phyloP scores from a whole-genome alignment of 768 basidiomycete species.

The Tephrocybe sp. region DNA sequence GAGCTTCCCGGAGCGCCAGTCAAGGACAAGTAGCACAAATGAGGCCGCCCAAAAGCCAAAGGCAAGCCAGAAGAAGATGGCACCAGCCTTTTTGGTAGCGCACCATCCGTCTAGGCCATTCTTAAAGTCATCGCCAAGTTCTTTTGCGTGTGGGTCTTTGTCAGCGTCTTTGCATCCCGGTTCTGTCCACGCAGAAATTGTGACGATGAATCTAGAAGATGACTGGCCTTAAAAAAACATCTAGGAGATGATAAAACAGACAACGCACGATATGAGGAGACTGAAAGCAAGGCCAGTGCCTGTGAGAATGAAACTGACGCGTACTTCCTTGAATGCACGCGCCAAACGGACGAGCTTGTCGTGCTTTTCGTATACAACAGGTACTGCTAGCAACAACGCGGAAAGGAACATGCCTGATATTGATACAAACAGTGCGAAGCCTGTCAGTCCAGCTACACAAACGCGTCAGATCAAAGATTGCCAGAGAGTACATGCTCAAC shows the following conservation, averaged over 20 bases:
- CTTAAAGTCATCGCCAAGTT: conserved; percentile 62
- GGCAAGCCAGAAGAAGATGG: conserved; percentile 86
- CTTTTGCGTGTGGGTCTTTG: conserved; percentile 70
- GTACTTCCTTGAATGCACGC: conserved; percentile 76
- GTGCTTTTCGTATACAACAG: conserved; percentile 82
- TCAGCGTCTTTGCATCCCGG: conserved; percentile 83
- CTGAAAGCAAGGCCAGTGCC: conserved; percentile 63
- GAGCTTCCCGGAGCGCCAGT: conserved; percentile 73
- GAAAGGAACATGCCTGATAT: conserved; percentile 72
- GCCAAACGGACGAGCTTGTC: conserved; percentile 77
- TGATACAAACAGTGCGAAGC: conserved; percentile 82
- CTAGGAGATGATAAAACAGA: background rate
- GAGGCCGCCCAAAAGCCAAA: conserved; percentile 78
- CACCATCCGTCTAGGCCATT: conserved; percentile 80
- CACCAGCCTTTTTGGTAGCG: conserved; percentile 86
- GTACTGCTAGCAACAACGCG: conserved; percentile 70
- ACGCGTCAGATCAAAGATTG: background rate
- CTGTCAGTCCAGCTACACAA: conserved; percentile 74
- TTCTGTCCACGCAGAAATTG: conserved; percentile 85
- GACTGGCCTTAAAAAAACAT: conserved; percentile 1
- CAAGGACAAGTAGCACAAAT: conserved; percentile 58
- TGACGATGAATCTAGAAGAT: conserved; percentile 58
- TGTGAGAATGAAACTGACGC: conserved; percentile 82
- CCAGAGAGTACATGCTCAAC: conserved; percentile 28
- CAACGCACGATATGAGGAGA: conserved; percentile 74